Conservation (phyloP, 495 filamentous ascomycete species). For the Penicillium arizonense region DNA sequence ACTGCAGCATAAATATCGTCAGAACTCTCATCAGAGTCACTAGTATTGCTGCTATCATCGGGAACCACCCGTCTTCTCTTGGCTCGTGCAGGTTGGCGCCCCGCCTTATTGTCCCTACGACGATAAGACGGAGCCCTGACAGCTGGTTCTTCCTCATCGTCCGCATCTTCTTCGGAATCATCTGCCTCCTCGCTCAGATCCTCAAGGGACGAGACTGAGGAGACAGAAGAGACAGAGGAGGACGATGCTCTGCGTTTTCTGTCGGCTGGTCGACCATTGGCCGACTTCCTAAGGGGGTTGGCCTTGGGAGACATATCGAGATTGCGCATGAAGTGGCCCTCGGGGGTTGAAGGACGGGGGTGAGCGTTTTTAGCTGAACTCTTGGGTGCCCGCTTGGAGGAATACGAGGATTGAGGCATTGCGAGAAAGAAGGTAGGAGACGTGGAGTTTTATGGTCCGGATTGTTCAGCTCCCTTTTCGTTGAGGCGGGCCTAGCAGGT, state of each 20-base stretch:
- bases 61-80: conserved; percentile 55
- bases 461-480: not conserved
- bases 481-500: conserved; percentile 6
- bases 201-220: conserved; percentile 39
- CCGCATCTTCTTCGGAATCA: conserved; percentile 48
- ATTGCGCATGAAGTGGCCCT: conserved; percentile 17
- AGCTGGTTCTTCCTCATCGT: conserved; percentile 51
- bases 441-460: not conserved
- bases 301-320: conserved; percentile 21
- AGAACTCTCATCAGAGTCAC: conserved; percentile 39
- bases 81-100: conserved; percentile 33
- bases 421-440: conserved; percentile 5
- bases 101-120: conserved; percentile 45
- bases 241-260: conserved; percentile 41
- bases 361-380: conserved; percentile 23
- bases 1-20: conserved; percentile 75
- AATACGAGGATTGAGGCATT: conserved; percentile 33
- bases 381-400: conserved; percentile 35
- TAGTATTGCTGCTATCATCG: conserved; percentile 51
- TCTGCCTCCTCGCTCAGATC: conserved; percentile 40
- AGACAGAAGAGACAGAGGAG: conserved; percentile 44
- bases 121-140: conserved; percentile 52
- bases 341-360: conserved; percentile 24
- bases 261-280: conserved; percentile 24
- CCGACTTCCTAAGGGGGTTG: conserved; percentile 27